These are phyloP conservation scores for Clonostachys rhizophaga DNA, from an alignment of 2,329 filamentous ascomycete genomes.

Conservation along the genomic window DNA sequence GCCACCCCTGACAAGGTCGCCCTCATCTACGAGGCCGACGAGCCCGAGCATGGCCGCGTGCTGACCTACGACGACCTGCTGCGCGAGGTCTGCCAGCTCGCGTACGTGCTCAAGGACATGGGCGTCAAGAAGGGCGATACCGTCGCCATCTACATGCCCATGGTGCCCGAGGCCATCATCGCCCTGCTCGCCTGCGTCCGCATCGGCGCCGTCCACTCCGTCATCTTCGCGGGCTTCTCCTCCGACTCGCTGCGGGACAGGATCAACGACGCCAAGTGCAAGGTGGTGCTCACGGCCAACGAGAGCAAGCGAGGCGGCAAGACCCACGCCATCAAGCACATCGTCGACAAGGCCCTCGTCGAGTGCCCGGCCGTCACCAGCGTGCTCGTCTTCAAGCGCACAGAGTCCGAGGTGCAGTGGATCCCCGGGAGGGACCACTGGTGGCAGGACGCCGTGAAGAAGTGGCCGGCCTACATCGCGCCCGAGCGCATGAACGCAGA, in stretches of 20 bases:
- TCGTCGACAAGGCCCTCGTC: conserved; percentile 95
- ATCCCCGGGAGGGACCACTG: conserved; percentile 84
- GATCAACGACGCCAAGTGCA: conserved; percentile 84
- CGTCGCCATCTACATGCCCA: conserved; percentile 94
- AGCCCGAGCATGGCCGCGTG: conserved; percentile 77
- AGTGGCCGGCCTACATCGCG: conserved; percentile 89
- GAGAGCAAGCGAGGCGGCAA: conserved; percentile 98
- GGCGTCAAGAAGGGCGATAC: conserved; percentile 97
- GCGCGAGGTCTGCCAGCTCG: conserved; percentile 81
- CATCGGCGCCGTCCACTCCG: conserved; percentile 94
- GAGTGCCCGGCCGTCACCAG: conserved; percentile 35
- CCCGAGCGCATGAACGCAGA: conserved; percentile 89
- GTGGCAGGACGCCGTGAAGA: conserved; percentile 99
- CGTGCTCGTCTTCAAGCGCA: conserved; percentile 94
- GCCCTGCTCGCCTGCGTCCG: conserved; percentile 87
- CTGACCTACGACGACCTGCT: conserved; percentile 93
- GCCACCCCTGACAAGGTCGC: conserved; percentile 89
- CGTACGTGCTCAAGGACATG: conserved; percentile 88
- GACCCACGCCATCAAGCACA: conserved; percentile 96
- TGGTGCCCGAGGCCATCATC: conserved; percentile 95
- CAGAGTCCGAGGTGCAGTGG: conserved; percentile 88
- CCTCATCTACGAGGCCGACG: conserved; percentile 98
- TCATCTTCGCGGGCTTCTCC: conserved; percentile 97
- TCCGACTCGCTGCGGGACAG: conserved; percentile 94
- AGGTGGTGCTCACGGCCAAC: conserved; percentile 93